A percentile compares a stretch with the other conserved stretches of the same genome.
These are phyloP conservation scores for Borealophlyctis nickersoniae DNA, from an alignment of 192 early-diverging fungal genomes.

Conservation along the genomic window DNA sequence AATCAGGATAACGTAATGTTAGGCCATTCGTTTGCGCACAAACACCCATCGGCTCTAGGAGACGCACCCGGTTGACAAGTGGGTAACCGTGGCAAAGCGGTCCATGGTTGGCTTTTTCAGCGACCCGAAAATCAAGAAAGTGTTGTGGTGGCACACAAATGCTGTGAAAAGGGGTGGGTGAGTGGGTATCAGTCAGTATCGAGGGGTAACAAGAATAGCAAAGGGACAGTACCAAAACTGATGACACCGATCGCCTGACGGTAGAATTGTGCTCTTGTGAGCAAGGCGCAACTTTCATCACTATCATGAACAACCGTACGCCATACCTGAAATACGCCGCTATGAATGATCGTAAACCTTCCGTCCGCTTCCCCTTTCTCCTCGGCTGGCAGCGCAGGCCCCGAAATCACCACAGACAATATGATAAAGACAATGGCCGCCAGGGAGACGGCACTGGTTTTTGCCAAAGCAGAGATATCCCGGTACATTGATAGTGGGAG, in stretches of 20 bases:
- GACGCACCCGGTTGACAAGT: constrained; percentile 63
- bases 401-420: constrained; percentile 36
- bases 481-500: constrained; percentile 84
- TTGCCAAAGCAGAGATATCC: constrained; percentile 84
- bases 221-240: constrained; percentile 67
- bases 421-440: constrained; percentile 74
- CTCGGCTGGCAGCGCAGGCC: constrained; percentile 49
- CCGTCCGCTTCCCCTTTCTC: constrained; percentile 50
- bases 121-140: constrained; percentile 86
- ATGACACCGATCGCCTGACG: constrained; percentile 73
- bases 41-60: neutral
- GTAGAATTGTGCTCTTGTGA: no score
- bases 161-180: constrained; percentile 23
- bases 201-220: neutral
- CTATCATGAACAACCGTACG: no score
- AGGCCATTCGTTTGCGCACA: neutral
- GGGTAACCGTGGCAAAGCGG: constrained; percentile 79
- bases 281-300: no score
- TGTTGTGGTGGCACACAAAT: constrained; percentile 96
- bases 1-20: neutral
- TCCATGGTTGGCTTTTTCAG: constrained; percentile 80
- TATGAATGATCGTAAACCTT: constrained; percentile 8
- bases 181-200: no score
- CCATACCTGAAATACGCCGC: constrained; percentile 23
- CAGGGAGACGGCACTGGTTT: constrained; percentile 82